These are phyloP conservation scores for Crassisporium funariophilum DNA, from an alignment of 768 basidiomycete genomes.

Conservation along the genomic window DNA sequence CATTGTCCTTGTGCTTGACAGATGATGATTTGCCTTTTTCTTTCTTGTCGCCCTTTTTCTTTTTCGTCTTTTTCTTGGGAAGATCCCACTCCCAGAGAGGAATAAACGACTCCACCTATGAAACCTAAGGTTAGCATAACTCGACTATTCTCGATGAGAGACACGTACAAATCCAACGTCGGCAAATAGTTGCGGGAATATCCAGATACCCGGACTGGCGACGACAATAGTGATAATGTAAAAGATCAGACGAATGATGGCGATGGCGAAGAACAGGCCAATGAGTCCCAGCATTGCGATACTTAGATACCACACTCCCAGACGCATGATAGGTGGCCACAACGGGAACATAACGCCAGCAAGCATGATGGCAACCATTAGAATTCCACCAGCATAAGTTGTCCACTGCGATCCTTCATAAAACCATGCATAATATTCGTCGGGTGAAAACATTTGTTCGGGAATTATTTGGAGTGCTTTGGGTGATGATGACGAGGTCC, in stretches of 20 bases:
- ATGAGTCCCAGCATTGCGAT: conserved; percentile 87
- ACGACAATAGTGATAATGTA: conserved; percentile 90
- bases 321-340: conserved; percentile 91
- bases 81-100: conserved; percentile 97
- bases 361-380: conserved; percentile 92
- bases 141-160: neutral
- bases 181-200: conserved; percentile 97
- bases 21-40: conserved; percentile 45
- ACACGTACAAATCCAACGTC: conserved; percentile 95
- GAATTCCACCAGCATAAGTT: conserved; percentile 85
- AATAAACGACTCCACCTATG: conserved; percentile 93
- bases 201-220: conserved; percentile 93
- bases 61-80: conserved; percentile 74
- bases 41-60: conserved; percentile 61
- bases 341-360: conserved; percentile 99
- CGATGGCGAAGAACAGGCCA: conserved; percentile 87
- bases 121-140: neutral
- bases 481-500: conserved; percentile 70
- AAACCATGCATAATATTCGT: conserved; percentile 96
- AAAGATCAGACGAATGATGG: conserved; percentile 89
- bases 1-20: conserved; percentile 45
- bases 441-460: conserved; percentile 75
- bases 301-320: conserved; percentile 95
- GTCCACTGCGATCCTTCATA: conserved; percentile 94
- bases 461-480: conserved; percentile 80